A percentile compares a stretch with the other conserved stretches of the same genome.
These are phyloP conservation scores for Thielaviopsis punctulata DNA, from an alignment of 2,329 filamentous ascomycete species.

Conservation along the genomic window DNA sequence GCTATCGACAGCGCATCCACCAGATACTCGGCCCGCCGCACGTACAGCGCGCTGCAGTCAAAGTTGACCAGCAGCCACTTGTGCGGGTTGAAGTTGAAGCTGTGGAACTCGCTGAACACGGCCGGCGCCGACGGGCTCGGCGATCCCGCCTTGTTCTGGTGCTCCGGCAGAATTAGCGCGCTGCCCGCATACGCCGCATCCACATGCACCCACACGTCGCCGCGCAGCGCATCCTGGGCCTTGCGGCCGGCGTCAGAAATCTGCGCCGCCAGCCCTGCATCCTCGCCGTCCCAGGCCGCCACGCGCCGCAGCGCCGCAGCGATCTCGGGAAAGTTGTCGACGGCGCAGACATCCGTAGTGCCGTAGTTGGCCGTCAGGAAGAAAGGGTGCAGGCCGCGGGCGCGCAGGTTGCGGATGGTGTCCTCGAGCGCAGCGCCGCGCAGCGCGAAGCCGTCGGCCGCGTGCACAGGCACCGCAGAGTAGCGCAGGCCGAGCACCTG, in stretches of 20 bases:
- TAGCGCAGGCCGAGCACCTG: constrained; percentile 75
- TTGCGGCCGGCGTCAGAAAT: constrained; percentile 13
- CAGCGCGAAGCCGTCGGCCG: constrained; percentile 51
- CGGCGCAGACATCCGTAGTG: constrained; percentile 73
- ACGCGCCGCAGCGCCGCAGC: constrained; percentile 25
- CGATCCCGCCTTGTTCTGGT: constrained; percentile 45
- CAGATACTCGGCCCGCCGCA: constrained; percentile 59
- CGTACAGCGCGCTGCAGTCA: constrained; percentile 65
- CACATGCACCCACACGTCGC: constrained; percentile 73
- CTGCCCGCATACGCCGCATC: constrained; percentile 88
- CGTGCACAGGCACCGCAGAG: constrained; percentile 45
- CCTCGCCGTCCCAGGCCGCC: not conserved
- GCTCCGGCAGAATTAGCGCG: constrained; percentile 66
- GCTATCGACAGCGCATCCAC: constrained; percentile 63
- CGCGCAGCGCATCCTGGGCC: constrained; percentile 16
- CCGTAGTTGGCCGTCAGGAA: constrained; percentile 73
- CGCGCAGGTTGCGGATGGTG: constrained; percentile 47
- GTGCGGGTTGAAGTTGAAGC: constrained; percentile 91
- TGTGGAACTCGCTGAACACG: constrained; percentile 54
- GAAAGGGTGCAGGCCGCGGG: constrained; percentile 63
- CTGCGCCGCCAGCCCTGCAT: not conserved
- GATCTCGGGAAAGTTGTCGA: constrained; percentile 65
- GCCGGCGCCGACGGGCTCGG: constrained; percentile 24
- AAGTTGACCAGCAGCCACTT: constrained; percentile 96
- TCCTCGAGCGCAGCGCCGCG: constrained; percentile 43